phyloP scores from a whole-genome alignment of 1,284 basidiomycete genomes.

The Irpex sp. region DNA sequence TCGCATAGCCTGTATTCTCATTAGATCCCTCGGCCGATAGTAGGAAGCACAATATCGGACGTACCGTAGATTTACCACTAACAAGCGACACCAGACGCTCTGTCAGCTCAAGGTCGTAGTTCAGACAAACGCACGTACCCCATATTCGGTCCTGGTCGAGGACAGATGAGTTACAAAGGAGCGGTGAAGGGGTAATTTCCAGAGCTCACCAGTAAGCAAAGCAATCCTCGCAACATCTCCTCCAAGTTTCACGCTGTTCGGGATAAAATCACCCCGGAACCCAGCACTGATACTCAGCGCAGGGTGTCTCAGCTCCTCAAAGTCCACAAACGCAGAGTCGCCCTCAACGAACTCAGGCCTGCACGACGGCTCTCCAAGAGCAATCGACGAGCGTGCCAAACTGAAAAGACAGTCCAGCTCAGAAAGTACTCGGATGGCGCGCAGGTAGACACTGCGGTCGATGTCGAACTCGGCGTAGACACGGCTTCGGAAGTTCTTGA shows the following conservation, averaged over 20 bases:
- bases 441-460: constrained; percentile 78
- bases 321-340: constrained; percentile 76
- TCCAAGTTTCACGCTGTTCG: constrained; percentile 91
- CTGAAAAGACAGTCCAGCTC: constrained; percentile 95
- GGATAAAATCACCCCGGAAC: constrained; percentile 80
- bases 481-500: constrained; percentile 81
- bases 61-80: constrained; percentile 83
- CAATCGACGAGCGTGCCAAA: constrained; percentile 84
- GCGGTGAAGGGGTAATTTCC: constrained; percentile 26
- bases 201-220: constrained; percentile 70
- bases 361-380: constrained; percentile 91
- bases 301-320: constrained; percentile 85
- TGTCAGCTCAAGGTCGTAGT: constrained; percentile 6
- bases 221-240: constrained; percentile 76
- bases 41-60: constrained; percentile 16
- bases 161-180: neutral
- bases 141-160: constrained; percentile 78
- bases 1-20: constrained; percentile 63
- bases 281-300: constrained; percentile 61
- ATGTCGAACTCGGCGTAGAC: constrained; percentile 84
- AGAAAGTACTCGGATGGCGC: constrained; percentile 74
- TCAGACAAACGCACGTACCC: constrained; percentile 46
- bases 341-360: constrained; percentile 85
- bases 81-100: neutral
- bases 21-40: neutral